Percentiles rank a stretch among this genome's conserved stretches.
Conservation (phyloP, 768 basidiomycete species). For the Pisolithus sp. region DNA sequence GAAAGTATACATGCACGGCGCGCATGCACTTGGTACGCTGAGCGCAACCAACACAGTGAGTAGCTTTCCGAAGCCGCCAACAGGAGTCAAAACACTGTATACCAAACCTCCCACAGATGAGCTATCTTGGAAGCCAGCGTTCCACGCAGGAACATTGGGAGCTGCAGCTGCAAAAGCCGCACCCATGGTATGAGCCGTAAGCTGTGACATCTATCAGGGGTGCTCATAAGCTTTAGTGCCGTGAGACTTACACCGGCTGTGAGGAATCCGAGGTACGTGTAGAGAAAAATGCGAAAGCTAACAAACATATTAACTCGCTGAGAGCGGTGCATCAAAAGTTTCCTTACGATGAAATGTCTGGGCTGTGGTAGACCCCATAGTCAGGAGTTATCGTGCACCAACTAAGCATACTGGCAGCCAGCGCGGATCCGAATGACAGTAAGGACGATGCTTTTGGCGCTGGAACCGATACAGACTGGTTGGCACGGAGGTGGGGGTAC, state of each 20-base stretch:
- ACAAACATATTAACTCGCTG: not conserved
- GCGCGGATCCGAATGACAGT: conserved; percentile 39
- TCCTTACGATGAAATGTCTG: conserved; percentile 53
- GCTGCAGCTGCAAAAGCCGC: conserved; percentile 41
- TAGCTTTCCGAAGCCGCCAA: conserved; percentile 42
- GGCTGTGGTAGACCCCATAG: conserved; percentile 44
- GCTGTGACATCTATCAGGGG: conserved; percentile 16
- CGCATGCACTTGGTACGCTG: conserved; percentile 48
- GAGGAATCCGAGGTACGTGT: conserved; percentile 42
- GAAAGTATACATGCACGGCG: conserved; percentile 55
- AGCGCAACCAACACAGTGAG: conserved; percentile 46
- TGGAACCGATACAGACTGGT: conserved; percentile 29
- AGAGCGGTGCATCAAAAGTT: not conserved
- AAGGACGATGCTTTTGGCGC: conserved; percentile 30
- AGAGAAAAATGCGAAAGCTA: conserved; percentile 36
- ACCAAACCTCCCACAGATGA: conserved; percentile 42
- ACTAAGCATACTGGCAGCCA: conserved; percentile 39
- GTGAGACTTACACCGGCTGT: conserved; percentile 32
- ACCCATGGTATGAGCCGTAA: conserved; percentile 38
- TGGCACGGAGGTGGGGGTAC: conserved; percentile 53
- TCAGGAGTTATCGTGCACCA: conserved; percentile 41
- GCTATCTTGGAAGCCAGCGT: conserved; percentile 33
- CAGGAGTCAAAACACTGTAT: conserved; percentile 30
- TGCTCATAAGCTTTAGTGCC: not conserved
- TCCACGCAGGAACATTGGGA: conserved; percentile 32